Evolutionary conservation across 371 early-diverging fungal species (phyloP).

Genomic region (Lichtheimia ornata): DNA sequence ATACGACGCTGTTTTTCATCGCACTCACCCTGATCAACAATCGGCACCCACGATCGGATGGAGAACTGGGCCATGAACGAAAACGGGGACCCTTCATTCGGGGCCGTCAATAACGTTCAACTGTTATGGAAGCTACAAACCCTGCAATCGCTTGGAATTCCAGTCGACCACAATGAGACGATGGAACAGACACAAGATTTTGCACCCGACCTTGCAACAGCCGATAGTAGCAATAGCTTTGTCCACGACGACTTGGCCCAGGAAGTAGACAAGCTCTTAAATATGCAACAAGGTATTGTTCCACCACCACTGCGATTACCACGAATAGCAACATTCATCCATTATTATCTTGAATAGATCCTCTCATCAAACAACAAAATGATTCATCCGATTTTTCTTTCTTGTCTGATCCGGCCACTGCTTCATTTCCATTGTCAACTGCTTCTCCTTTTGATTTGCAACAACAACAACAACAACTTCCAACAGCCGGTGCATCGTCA

Average conservation of each 20-base stretch:
- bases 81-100: slow-evolving; percentile 17
- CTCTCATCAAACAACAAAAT: background rate
- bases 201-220: background rate
- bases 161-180: slow-evolving; percentile 4
- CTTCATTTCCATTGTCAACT: background rate
- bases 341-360: too few species aligned
- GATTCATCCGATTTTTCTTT: background rate
- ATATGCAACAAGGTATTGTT: slow-evolving; percentile 9
- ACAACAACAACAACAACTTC: background rate
- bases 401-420: background rate
- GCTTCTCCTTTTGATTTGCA: background rate
- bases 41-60: slow-evolving; percentile 9
- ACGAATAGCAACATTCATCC: too few species aligned
- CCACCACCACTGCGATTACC: too few species aligned
- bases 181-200: slow-evolving; percentile 5
- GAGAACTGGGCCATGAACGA: slow-evolving; percentile 22
- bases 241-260: slow-evolving; percentile 28
- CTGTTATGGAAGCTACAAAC: slow-evolving; percentile 20
- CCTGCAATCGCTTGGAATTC: slow-evolving; percentile 15
- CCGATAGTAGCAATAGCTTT: slow-evolving; percentile 3
- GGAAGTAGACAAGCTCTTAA: slow-evolving; percentile 34
- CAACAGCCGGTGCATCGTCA: background rate
- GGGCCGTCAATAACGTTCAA: slow-evolving; percentile 20
- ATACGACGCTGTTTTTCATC: slow-evolving; percentile 4
- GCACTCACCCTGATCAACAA: slow-evolving; percentile 1